A percentile compares a stretch with the other conserved stretches of the same genome.
These are phyloP conservation scores for Citrus trifoliata DNA, from an alignment of 345 rosid genomes.

Conservation along the genomic window DNA sequence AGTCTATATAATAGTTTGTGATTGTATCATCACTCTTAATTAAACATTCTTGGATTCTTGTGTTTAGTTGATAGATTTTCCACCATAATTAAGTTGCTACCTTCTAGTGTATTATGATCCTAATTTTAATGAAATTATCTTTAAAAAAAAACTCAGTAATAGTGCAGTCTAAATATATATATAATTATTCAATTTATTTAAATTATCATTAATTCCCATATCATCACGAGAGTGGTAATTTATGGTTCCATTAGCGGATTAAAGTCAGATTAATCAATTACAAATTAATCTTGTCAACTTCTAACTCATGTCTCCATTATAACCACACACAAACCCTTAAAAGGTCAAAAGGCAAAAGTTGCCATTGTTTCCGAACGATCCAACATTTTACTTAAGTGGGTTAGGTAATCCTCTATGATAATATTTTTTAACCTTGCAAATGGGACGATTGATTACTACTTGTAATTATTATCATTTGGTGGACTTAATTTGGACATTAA, in stretches of 20 bases:
- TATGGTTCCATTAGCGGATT: neutral
- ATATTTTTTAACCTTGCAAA: too few relatives aligned
- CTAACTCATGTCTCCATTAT: constrained; percentile 27
- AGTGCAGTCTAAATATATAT: too few relatives aligned
- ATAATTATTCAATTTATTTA: too few relatives aligned
- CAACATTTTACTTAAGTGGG: constrained; percentile 23
- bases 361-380: constrained; percentile 27
- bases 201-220: neutral
- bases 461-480: neutral
- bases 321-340: constrained; percentile 18
- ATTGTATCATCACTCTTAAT: too few relatives aligned
- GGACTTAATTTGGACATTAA: neutral
- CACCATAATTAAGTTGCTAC: too few relatives aligned
- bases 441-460: neutral
- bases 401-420: neutral
- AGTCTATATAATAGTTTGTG: too few relatives aligned
- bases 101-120: too few relatives aligned
- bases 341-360: constrained; percentile 31
- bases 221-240: neutral
- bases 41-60: too few relatives aligned
- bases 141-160: too few relatives aligned
- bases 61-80: too few relatives aligned
- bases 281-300: constrained; percentile 15
- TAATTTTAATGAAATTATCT: too few relatives aligned
- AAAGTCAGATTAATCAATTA: neutral